These are phyloP conservation scores for Tolypocladium cylindrosporum DNA, from an alignment of 2,329 filamentous ascomycete genomes.

Conservation along the genomic window DNA sequence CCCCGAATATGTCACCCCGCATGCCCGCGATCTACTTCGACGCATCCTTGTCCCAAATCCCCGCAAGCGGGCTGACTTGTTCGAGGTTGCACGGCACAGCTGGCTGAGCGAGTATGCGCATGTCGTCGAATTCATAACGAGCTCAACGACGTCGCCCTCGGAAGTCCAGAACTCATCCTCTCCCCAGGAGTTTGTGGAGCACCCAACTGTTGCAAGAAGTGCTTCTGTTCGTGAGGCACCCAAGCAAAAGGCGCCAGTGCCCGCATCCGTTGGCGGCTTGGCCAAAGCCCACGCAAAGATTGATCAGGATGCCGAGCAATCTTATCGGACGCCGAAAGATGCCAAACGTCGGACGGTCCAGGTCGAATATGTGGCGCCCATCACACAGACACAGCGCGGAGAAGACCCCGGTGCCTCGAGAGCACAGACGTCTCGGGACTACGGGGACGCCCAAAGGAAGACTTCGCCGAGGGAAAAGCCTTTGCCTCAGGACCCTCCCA, in stretches of 20 bases:
- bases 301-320: slow-evolving; percentile 51
- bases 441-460: slow-evolving; percentile 20
- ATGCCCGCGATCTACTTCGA: slow-evolving; percentile 83
- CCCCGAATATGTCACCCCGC: slow-evolving; percentile 96
- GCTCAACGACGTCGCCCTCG: slow-evolving; percentile 76
- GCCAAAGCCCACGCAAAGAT: slow-evolving; percentile 65
- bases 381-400: slow-evolving; percentile 74
- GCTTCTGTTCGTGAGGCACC: slow-evolving; percentile 83
- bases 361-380: slow-evolving; percentile 92
- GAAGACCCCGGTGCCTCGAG: slow-evolving; percentile 17
- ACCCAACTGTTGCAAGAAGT: slow-evolving; percentile 64
- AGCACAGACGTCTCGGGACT: slow-evolving; percentile 29
- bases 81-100: slow-evolving; percentile 94
- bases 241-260: slow-evolving; percentile 50
- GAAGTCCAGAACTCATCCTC: slow-evolving; percentile 78
- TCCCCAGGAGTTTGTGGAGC: slow-evolving; percentile 43
- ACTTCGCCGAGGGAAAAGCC: slow-evolving; percentile 43
- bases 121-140: slow-evolving; percentile 93
- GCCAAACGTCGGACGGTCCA: slow-evolving; percentile 91
- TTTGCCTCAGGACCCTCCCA: slow-evolving; percentile 46
- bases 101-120: slow-evolving; percentile 98
- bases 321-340: slow-evolving; percentile 61
- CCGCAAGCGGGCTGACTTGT: slow-evolving; percentile 86
- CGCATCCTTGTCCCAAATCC: slow-evolving; percentile 94
- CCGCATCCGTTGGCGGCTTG: slow-evolving; percentile 50